These are phyloP conservation scores for Noccaea bulbosa DNA, from an alignment of 345 rosid genomes.

Conservation along the genomic window DNA sequence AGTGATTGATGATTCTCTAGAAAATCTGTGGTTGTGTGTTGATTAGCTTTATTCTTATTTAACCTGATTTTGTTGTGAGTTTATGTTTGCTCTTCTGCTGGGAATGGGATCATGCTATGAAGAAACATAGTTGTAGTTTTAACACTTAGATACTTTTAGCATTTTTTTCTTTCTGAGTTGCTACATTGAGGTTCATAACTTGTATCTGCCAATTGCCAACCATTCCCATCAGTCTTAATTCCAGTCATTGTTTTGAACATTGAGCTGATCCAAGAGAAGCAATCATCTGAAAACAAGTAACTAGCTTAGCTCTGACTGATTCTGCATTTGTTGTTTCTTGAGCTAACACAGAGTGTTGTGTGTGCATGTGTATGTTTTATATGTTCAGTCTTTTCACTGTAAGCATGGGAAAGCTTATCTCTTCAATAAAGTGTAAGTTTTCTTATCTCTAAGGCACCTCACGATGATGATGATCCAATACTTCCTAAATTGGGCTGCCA, in stretches of 20 bases:
- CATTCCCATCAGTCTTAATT: not conserved
- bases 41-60: slow-evolving; percentile 1
- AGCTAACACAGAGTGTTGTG: slow-evolving; percentile 4
- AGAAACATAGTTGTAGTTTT: not conserved
- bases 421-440: slow-evolving; percentile 96
- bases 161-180: not conserved
- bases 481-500: not conserved
- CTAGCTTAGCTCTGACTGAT: slow-evolving; percentile 1
- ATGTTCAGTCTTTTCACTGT: slow-evolving; percentile 78
- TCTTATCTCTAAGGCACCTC: slow-evolving; percentile 37
- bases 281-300: slow-evolving; percentile 3
- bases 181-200: slow-evolving; percentile 9
- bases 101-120: slow-evolving; percentile 8
- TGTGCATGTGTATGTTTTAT: slow-evolving; percentile 13
- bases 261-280: slow-evolving; percentile 15
- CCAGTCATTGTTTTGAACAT: not conserved
- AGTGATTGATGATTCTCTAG: not conserved
- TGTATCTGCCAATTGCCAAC: not conserved
- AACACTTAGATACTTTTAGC: not conserved
- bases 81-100: slow-evolving; percentile 1
- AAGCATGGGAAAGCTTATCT: slow-evolving; percentile 98
- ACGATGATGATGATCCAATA: slow-evolving; percentile 26
- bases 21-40: slow-evolving; percentile 19
- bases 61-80: slow-evolving; percentile 1
- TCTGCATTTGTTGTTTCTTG: slow-evolving; percentile 19